Evolutionary conservation across 768 basidiomycete genomes (phyloP).

Genomic region (Hypholoma sublateritium): DNA sequence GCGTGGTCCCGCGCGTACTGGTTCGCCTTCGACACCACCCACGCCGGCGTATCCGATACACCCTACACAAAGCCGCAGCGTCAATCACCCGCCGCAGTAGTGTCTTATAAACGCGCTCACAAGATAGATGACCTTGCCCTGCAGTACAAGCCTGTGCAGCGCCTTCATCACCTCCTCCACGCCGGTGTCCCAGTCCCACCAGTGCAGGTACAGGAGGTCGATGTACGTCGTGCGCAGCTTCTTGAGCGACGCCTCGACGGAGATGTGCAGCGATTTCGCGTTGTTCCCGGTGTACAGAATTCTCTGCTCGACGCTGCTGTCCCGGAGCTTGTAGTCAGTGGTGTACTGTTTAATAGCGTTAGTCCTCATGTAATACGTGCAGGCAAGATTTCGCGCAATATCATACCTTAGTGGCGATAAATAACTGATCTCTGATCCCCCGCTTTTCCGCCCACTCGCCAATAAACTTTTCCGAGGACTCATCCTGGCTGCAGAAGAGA

Average conservation of each 20-base stretch:
- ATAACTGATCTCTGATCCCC: not conserved
- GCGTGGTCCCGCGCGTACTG: constrained; percentile 50
- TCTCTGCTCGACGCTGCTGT: constrained; percentile 24
- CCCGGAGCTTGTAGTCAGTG: constrained; percentile 23
- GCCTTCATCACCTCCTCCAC: constrained; percentile 59
- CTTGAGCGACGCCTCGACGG: constrained; percentile 43
- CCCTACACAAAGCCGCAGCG: constrained; percentile 24
- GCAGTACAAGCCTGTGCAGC: constrained; percentile 48
- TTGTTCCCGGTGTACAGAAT: constrained; percentile 48
- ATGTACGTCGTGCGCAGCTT: constrained; percentile 46
- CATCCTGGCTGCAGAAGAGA: constrained; percentile 27
- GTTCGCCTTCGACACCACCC: constrained; percentile 49
- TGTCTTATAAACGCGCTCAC: constrained; percentile 16
- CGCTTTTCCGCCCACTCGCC: not conserved
- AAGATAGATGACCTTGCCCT: constrained; percentile 54
- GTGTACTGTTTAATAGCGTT: not conserved
- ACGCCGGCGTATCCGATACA: constrained; percentile 44
- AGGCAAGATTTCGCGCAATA: not conserved
- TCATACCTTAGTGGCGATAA: constrained; percentile 12
- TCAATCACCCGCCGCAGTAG: not conserved
- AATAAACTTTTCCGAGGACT: not conserved
- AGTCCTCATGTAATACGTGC: not conserved
- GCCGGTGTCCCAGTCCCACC: constrained; percentile 52
- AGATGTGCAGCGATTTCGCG: constrained; percentile 32
- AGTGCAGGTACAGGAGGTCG: constrained; percentile 46